phyloP scores from a whole-genome alignment of 2,329 filamentous ascomycete species.

The Sarocladium kiliense region DNA sequence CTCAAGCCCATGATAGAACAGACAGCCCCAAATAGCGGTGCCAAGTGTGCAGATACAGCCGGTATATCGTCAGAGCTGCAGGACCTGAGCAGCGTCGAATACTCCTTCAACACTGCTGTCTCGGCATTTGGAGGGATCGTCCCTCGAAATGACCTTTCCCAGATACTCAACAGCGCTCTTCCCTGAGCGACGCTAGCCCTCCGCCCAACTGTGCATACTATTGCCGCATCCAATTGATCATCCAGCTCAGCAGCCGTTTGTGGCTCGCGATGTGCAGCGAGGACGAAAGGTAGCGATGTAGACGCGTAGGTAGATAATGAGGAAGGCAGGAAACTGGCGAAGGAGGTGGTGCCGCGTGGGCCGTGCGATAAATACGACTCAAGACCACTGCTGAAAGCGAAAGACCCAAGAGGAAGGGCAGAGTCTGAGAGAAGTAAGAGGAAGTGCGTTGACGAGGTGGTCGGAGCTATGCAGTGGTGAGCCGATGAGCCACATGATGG shows the following conservation, averaged over 20 bases:
- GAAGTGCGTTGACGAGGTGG: constrained; percentile 46
- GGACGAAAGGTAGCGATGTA: constrained; percentile 69
- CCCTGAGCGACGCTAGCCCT: constrained; percentile 73
- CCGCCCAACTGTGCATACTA: constrained; percentile 73
- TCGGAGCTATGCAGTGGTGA: constrained; percentile 20
- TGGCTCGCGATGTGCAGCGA: constrained; percentile 59
- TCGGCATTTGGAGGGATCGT: constrained; percentile 20
- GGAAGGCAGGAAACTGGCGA: constrained; percentile 62
- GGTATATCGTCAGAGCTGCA: constrained; percentile 26
- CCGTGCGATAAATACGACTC: constrained; percentile 77
- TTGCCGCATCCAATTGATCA: constrained; percentile 70
- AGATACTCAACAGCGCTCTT: constrained; percentile 67
- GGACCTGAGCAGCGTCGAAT: constrained; percentile 18
- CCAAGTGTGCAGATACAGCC: constrained; percentile 57
- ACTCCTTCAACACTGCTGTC: constrained; percentile 27
- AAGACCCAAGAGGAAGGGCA: constrained; percentile 76
- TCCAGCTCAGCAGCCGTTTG: constrained; percentile 52
- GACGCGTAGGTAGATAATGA: constrained; percentile 67
- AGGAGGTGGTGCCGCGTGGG: constrained; percentile 29
- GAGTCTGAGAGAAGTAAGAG: constrained; percentile 77
- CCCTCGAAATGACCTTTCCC: constrained; percentile 63
- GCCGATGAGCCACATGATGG: not conserved
- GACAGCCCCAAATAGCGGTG: constrained; percentile 66
- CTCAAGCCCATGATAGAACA: constrained; percentile 56
- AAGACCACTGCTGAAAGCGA: constrained; percentile 77